Evolutionary conservation across 768 basidiomycete species (phyloP), one percentile per base, ranked within the genome.

Genomic region (Pleurotus tuoliensis): DNA sequence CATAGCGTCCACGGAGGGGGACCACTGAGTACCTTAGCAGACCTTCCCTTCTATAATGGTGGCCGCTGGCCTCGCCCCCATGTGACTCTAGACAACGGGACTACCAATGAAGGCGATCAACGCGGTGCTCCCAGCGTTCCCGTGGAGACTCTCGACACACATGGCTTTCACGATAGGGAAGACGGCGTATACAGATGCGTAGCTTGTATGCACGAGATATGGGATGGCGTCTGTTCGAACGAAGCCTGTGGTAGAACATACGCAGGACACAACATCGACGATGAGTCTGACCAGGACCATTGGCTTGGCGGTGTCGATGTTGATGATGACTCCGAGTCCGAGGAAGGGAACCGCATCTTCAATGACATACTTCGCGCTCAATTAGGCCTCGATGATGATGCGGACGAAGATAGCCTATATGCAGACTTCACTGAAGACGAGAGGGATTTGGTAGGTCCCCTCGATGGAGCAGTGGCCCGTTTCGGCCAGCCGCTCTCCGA

Each of bases 101-200:
- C 53, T n/a, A 27, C 56, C 5, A 63, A 63, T 39, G 65, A 58
- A 37, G 27, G 22, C 55, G 58, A 50, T 11, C 47, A 58, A 40
- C 54, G 56, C 55, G 44, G 59, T 59, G 6, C 58, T 62, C 8
- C 63, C 58, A 37, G 63, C 60, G 47, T 65, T 56, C 41, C 63
- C 50, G 62, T 55, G 63, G 55, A 12, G 65, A 63, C 62, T 62
- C 70, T 62, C 54, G 77, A 76, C 41, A 72, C 77, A 24, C 70
- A 84, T 61, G 88, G 89, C 0, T 81, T 87, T 74, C 79, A 80
- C 34, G 90, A 92, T 63, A 75, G 73, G 7, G 88, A 90, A 60
- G 90, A 92, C 57, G 88, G 85, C 9, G 87, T 92, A n/a, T 86
- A 83, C 63, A 79, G 90, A 15, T 93, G 91, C 66, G 63, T 83